Evolutionary conservation across 305 asterid genomes (phyloP).

Genomic region (Fraxinus baroniana): DNA sequence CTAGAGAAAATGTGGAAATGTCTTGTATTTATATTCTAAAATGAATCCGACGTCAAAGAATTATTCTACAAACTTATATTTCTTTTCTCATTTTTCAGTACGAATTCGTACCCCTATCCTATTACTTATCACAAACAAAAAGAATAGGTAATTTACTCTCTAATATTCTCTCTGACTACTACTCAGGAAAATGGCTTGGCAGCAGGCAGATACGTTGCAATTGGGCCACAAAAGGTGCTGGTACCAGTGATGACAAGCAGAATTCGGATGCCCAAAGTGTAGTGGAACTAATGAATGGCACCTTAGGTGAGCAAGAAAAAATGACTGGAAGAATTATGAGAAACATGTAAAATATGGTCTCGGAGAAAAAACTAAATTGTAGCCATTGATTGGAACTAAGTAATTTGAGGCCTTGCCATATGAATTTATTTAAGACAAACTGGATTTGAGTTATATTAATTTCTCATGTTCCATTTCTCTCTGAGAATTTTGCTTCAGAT

Average conservation of each 20-base stretch:
- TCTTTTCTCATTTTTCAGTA: too few species aligned
- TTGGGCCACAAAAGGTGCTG: slow-evolving; percentile 55
- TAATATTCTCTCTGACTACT: background rate
- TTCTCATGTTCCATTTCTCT: background rate
- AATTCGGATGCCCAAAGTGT: slow-evolving; percentile 38
- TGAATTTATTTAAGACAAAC: background rate
- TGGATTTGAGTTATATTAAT: background rate
- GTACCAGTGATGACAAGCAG: slow-evolving; percentile 38
- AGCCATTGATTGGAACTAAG: background rate
- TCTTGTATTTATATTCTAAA: background rate
- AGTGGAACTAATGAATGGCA: slow-evolving; percentile 41
- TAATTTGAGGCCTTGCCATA: background rate
- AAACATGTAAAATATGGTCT: background rate
- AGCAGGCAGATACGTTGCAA: slow-evolving; percentile 56
- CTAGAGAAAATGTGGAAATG: background rate
- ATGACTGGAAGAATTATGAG: background rate
- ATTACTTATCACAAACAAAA: background rate
- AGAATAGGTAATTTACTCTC: background rate
- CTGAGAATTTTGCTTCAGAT: background rate
- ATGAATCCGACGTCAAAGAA: background rate
- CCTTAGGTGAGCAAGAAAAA: slow-evolving; percentile 31
- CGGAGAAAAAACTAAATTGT: background rate
- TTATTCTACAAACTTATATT: background rate
- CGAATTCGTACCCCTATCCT: background rate
- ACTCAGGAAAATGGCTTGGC: slow-evolving; percentile 51